Evolutionary conservation across 106 monocot genomes (phyloP), one percentile per base, ranked within the genome.

Genomic region (Dioscorea zingiberensis): DNA sequence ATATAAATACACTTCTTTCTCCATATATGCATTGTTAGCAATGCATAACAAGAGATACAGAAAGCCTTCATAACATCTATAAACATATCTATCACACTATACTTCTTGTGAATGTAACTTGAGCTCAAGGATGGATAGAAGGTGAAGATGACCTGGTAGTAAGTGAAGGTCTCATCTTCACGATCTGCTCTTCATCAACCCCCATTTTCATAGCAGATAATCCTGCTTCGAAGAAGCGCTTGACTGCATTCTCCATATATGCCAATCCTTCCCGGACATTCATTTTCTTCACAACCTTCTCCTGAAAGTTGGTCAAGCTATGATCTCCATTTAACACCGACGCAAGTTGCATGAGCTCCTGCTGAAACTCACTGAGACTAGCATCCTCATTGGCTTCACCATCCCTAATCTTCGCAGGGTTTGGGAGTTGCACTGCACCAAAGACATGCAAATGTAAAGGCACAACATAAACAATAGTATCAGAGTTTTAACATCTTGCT

Each of bases 141-240:
- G 63, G 11, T 21, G 63, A 18, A 30, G 61, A 58, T 25, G 73
- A 27, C 69, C 93, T 75, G 56, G 81, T 79, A 2, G 94, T 94
- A 21, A 89, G 86, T 0, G 94, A 89, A 0, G 93, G 93, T 29
- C 83, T 80, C 93, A 93, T 93, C 75, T 79, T 69, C 44, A 94
- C 93, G 48, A 94, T 89, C 54, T 83, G 79, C n/a, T 94, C 86
- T 1, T 69, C 79, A 32, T 86, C 62, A 10, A 86, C 86, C 0
- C 86, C 89, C 86, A 94, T 84, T 30, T 13, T 76, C 65, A 70
- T 83, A 0, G 93, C 93, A 15, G 71, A 55, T 25, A 68, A 5
- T 11, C 81, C 81, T 15, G 93, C 86, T 80, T 94, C 81, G 10
- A 94, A 84, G 79, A 89, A 94, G 8, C 83, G 80, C 27, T 77